Percentiles rank a stretch among this genome's conserved stretches.
Evolutionary conservation across 257 asterid genomes (phyloP).

Genomic region (Rauvolfia tetraphylla): DNA sequence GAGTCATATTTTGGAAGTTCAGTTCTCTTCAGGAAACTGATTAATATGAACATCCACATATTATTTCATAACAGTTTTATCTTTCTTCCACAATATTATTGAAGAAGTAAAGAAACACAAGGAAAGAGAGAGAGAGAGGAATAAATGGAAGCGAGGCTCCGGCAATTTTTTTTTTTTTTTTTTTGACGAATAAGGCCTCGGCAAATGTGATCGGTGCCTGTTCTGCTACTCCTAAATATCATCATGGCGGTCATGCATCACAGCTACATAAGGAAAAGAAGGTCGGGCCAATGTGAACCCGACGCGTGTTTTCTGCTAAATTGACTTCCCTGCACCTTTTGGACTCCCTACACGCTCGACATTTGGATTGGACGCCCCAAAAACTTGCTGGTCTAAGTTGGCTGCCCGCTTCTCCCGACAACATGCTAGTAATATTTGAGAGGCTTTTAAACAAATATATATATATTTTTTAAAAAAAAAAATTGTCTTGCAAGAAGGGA

Average conservation of each 20-base stretch:
- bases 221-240: slow-evolving; percentile 1
- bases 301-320: neutral
- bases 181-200: too few species aligned
- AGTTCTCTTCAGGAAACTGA: too few species aligned
- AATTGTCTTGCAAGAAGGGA: too few species aligned
- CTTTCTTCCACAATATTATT: neutral
- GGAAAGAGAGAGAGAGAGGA: neutral
- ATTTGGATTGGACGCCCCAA: neutral
- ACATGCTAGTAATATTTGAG: too few species aligned
- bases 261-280: slow-evolving; percentile 1
- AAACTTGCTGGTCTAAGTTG: neutral
- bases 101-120: neutral
- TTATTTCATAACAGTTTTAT: too few species aligned
- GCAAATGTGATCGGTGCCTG: slow-evolving; percentile 10
- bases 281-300: neutral
- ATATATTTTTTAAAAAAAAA: too few species aligned
- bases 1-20: too few species aligned
- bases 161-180: too few species aligned
- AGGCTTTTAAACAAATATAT: too few species aligned
- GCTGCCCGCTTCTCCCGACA: too few species aligned
- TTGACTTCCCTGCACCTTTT: slow-evolving; percentile 2
- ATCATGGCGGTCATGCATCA: slow-evolving; percentile 20
- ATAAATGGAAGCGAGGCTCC: neutral
- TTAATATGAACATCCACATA: too few species aligned
- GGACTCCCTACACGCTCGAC: neutral